phyloP scores from a whole-genome alignment of 495 filamentous ascomycete genomes.

The Sabuloglossum arenarium region DNA sequence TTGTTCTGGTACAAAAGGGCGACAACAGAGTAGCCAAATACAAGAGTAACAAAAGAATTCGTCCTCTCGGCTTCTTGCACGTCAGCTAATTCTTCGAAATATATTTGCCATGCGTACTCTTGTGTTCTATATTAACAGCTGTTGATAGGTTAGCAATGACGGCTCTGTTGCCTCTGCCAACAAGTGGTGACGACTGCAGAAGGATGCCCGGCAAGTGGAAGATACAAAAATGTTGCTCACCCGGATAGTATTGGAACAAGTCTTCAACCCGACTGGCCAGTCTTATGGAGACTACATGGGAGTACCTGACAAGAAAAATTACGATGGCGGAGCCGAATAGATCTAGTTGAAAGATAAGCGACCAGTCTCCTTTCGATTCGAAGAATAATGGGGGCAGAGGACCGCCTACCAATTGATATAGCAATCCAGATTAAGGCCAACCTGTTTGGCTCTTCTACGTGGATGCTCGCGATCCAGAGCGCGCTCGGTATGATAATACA shows the following conservation, averaged over 20 bases:
- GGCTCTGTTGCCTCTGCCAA: background rate
- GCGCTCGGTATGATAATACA: constrained; percentile 19
- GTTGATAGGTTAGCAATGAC: background rate
- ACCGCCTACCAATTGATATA: constrained; percentile 15
- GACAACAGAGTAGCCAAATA: constrained; percentile 38
- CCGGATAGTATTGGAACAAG: constrained; percentile 32
- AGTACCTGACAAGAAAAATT: constrained; percentile 14
- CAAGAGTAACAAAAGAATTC: constrained; percentile 35
- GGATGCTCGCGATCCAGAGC: constrained; percentile 32
- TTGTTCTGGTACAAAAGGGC: constrained; percentile 32
- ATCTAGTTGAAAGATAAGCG: constrained; percentile 12
- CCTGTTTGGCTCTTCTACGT: constrained; percentile 23
- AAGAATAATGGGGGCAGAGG: background rate
- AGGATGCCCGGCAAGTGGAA: background rate
- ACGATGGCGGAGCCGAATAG: constrained; percentile 17
- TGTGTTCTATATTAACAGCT: constrained; percentile 39
- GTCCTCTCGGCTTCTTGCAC: constrained; percentile 24
- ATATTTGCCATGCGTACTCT: constrained; percentile 9
- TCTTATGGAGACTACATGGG: constrained; percentile 7
- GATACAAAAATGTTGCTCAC: background rate
- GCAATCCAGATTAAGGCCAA: constrained; percentile 28
- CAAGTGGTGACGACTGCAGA: background rate
- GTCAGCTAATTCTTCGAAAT: background rate
- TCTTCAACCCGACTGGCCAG: constrained; percentile 14
- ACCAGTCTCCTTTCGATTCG: background rate